These are phyloP conservation scores for Termitomyces sp. DNA, from an alignment of 768 basidiomycete species.

Conservation along the genomic window DNA sequence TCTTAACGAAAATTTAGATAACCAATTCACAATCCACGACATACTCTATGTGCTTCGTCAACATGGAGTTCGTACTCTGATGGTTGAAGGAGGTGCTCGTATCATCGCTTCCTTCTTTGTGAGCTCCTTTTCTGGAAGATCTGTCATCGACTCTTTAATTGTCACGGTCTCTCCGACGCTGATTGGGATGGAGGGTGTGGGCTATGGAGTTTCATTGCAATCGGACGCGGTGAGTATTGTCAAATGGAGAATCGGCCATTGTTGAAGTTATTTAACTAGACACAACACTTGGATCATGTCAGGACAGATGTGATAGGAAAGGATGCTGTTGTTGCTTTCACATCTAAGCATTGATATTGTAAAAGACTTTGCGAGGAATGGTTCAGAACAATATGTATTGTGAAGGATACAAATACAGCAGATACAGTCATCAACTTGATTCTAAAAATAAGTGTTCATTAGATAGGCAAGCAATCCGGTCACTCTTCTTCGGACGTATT, in stretches of 20 bases:
- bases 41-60: conserved; percentile 51
- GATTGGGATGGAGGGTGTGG: conserved; percentile 70
- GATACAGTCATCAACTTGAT: neutral
- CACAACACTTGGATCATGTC: conserved; percentile 21
- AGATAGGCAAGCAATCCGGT: neutral
- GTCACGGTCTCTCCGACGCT: conserved; percentile 86
- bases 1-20: neutral
- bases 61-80: conserved; percentile 66
- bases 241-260: neutral
- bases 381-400: neutral
- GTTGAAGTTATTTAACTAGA: neutral
- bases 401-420: neutral
- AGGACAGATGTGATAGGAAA: conserved; percentile 30
- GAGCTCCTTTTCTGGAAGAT: conserved; percentile 15
- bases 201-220: conserved; percentile 35
- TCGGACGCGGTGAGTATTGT: conserved; percentile 13
- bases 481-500: conserved; percentile 51
- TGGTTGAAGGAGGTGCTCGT: conserved; percentile 94
- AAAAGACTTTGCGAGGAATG: neutral
- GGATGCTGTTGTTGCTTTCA: conserved; percentile 30
- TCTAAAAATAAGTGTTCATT: neutral
- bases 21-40: conserved; percentile 36
- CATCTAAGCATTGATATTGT: neutral
- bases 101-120: conserved; percentile 74
- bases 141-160: conserved; percentile 66